Evolutionary conservation across 2,329 filamentous ascomycete species (phyloP).

Genomic region (Fusarium sp.): DNA sequence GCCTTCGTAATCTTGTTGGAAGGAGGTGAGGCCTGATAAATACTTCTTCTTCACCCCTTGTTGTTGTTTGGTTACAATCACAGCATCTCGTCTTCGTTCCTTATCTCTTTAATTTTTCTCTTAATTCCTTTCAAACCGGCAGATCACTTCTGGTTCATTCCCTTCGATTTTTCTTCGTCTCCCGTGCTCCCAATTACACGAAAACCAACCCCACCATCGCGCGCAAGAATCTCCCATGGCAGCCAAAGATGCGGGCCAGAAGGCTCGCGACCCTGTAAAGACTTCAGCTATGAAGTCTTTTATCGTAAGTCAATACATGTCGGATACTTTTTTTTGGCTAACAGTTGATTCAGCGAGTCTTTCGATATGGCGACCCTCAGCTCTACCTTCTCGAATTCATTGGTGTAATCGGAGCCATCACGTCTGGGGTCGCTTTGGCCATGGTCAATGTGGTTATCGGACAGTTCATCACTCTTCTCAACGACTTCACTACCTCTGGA

Average conservation of each 20-base stretch:
- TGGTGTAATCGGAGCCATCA: background rate
- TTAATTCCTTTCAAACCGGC: background rate
- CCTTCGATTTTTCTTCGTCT: background rate
- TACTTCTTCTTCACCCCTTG: background rate
- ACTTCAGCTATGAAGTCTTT: background rate
- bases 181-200: background rate
- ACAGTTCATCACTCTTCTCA: slow-evolving; percentile 42
- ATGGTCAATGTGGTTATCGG: slow-evolving; percentile 47
- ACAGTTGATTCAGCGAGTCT: background rate
- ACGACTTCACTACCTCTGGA: slow-evolving; percentile 18
- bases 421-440: slow-evolving; percentile 40
- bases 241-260: background rate
- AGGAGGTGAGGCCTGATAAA: background rate
- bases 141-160: background rate
- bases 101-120: background rate
- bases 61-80: background rate
- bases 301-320: background rate
- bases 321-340: background rate
- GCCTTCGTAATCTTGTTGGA: background rate
- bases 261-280: background rate
- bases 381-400: background rate
- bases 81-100: background rate
- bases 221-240: background rate
- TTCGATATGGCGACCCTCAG: background rate
- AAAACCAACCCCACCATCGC: background rate